Percentiles rank a stretch among this genome's conserved stretches.
phyloP scores from a whole-genome alignment of 2,329 filamentous ascomycete species.

The Septoria petroselini region DNA sequence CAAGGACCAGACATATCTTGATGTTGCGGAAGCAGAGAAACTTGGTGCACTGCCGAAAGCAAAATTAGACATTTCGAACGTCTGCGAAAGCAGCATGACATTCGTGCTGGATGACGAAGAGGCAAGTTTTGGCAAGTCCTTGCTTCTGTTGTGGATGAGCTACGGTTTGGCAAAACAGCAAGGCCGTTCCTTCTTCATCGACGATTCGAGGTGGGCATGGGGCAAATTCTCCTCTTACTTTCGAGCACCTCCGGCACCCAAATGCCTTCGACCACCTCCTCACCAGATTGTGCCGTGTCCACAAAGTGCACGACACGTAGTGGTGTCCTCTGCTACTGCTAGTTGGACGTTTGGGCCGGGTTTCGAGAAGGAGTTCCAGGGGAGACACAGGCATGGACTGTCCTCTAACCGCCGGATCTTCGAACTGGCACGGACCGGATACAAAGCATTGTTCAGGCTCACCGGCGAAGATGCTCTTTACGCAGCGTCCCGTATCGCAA shows the following conservation, averaged over 20 bases:
- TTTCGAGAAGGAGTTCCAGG: slow-evolving; percentile 51
- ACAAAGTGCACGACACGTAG: slow-evolving; percentile 68
- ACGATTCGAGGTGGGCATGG: slow-evolving; percentile 79
- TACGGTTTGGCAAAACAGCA: slow-evolving; percentile 76
- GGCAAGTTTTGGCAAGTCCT: slow-evolving; percentile 70
- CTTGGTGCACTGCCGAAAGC: slow-evolving; percentile 54
- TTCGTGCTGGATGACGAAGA: slow-evolving; percentile 72
- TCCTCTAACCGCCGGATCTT: slow-evolving; percentile 60
- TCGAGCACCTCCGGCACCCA: slow-evolving; percentile 59
- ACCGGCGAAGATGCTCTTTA: slow-evolving; percentile 64
- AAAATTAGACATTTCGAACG: slow-evolving; percentile 36
- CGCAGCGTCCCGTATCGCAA: slow-evolving; percentile 56
- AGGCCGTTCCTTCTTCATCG: slow-evolving; percentile 74
- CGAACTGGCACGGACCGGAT: slow-evolving; percentile 65
- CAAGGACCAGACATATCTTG: slow-evolving; percentile 67
- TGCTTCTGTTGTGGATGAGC: slow-evolving; percentile 79
- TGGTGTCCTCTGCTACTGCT: slow-evolving; percentile 68
- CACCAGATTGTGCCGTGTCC: slow-evolving; percentile 79
- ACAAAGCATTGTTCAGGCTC: slow-evolving; percentile 71
- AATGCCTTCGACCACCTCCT: slow-evolving; percentile 68
- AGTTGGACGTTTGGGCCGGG: slow-evolving; percentile 60
- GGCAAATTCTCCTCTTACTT: slow-evolving; percentile 73
- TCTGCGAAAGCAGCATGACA: slow-evolving; percentile 70
- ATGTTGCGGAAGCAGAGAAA: slow-evolving; percentile 68
- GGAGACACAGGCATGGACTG: slow-evolving; percentile 23